phyloP scores from a whole-genome alignment of 1,284 basidiomycete species.

The Blastosporella zonata region DNA sequence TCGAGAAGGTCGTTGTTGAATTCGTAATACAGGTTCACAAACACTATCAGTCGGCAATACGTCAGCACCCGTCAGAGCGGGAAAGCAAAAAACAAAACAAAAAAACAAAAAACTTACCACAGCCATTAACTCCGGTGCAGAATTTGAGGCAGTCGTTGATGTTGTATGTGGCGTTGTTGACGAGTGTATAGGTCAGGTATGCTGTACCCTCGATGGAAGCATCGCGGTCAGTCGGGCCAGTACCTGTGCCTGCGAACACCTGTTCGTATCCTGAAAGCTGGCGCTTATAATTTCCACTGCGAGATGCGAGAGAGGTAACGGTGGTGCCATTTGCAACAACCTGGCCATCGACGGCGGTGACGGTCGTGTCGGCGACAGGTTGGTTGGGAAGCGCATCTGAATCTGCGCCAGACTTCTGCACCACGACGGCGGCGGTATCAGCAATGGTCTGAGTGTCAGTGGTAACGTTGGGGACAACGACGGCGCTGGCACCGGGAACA shows the following conservation, averaged over 20 bases:
- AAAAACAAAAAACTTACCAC: conserved; percentile 28
- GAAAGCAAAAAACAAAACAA: neutral
- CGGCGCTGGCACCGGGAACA: conserved; percentile 20
- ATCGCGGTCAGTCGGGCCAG: conserved; percentile 31
- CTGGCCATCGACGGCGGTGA: conserved; percentile 41
- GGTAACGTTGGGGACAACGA: conserved; percentile 18
- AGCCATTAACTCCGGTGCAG: conserved; percentile 31
- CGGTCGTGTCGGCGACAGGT: conserved; percentile 31
- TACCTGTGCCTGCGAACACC: conserved; percentile 37
- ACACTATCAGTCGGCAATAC: conserved; percentile 28
- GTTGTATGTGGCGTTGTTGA: conserved; percentile 37
- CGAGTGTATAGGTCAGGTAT: conserved; percentile 37
- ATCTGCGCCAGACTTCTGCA: conserved; percentile 36
- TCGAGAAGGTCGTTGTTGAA: conserved; percentile 39
- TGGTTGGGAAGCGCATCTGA: conserved; percentile 31
- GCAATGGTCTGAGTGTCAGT: conserved; percentile 36
- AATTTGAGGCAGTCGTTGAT: conserved; percentile 35
- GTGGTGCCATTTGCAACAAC: conserved; percentile 27
- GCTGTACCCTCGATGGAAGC: conserved; percentile 42
- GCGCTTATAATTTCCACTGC: conserved; percentile 1
- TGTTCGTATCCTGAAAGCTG: conserved; percentile 29
- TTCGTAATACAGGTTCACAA: conserved; percentile 45
- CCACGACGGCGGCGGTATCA: conserved; percentile 30
- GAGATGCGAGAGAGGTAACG: conserved; percentile 7
- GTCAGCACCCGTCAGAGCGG: neutral